A percentile compares a stretch with the other conserved stretches of the same genome.
These are phyloP conservation scores for Nectriaceae sp. DNA, from an alignment of 2,329 filamentous ascomycete genomes.

Conservation along the genomic window DNA sequence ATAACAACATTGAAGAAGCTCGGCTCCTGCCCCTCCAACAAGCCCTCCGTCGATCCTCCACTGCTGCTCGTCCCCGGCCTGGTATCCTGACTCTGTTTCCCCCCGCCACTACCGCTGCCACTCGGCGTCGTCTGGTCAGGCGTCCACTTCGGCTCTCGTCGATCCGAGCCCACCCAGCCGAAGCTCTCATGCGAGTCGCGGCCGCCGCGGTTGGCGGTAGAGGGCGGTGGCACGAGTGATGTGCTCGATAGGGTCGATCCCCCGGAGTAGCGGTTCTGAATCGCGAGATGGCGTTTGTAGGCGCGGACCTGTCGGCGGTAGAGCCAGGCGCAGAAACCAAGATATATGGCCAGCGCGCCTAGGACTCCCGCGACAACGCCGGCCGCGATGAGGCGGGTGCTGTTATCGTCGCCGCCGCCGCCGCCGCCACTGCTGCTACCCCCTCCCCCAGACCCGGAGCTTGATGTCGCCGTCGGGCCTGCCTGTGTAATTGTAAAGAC, in stretches of 20 bases:
- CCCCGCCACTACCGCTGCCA: slow-evolving; percentile 25
- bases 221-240: not conserved
- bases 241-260: not conserved
- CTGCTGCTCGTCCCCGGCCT: slow-evolving; percentile 28
- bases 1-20: slow-evolving; percentile 71
- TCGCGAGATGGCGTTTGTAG: slow-evolving; percentile 70
- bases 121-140: too few species aligned
- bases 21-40: slow-evolving; percentile 65
- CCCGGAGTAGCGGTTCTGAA: slow-evolving; percentile 57
- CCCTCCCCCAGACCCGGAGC: slow-evolving; percentile 12
- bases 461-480: slow-evolving; percentile 49
- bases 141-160: not conserved
- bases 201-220: slow-evolving; percentile 1
- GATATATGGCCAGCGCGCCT: slow-evolving; percentile 61
- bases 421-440: slow-evolving; percentile 30
- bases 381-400: slow-evolving; percentile 46
- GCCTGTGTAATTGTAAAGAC: slow-evolving; percentile 66
- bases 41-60: slow-evolving; percentile 47
- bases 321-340: slow-evolving; percentile 72
- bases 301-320: slow-evolving; percentile 70
- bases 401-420: slow-evolving; percentile 12
- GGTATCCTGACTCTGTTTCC: slow-evolving; percentile 28
- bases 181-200: slow-evolving; percentile 28
- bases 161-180: slow-evolving; percentile 31
- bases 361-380: slow-evolving; percentile 66